A percentile compares a stretch with the other conserved stretches of the same genome.
These are phyloP conservation scores for Spergularia azorica DNA, from an alignment of 179 eudicot species.

Conservation along the genomic window DNA sequence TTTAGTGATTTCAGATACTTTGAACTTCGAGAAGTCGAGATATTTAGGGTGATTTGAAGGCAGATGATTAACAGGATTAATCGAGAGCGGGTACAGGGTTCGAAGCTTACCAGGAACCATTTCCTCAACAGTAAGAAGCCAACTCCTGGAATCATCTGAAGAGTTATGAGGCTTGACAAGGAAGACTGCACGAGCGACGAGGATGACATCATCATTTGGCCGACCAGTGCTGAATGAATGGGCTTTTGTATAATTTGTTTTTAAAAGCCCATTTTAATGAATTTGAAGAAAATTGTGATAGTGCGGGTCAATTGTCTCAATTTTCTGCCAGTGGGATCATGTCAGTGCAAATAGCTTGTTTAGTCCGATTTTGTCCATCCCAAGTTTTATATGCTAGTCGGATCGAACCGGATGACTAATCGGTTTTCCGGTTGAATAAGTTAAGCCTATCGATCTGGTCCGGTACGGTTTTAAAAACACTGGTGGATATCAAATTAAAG, in stretches of 20 bases:
- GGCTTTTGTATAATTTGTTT: not conserved
- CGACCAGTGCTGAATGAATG: not conserved
- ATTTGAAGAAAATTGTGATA: too few relatives aligned
- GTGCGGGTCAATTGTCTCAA: too few relatives aligned
- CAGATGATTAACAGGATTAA: not conserved
- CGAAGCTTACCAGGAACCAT: constrained; percentile 20
- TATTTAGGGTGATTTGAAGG: constrained; percentile 18
- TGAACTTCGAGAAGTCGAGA: constrained; percentile 13
- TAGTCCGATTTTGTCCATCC: too few relatives aligned
- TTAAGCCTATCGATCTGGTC: too few relatives aligned
- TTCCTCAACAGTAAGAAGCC: constrained; percentile 30
- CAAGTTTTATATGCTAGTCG: too few relatives aligned
- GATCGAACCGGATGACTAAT: too few relatives aligned
- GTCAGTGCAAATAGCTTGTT: too few relatives aligned
- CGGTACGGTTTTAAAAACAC: too few relatives aligned
- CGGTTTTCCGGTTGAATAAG: too few relatives aligned
- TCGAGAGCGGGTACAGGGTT: constrained; percentile 19
- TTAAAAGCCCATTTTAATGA: too few relatives aligned
- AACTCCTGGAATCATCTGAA: not conserved
- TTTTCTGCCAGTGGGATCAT: too few relatives aligned
- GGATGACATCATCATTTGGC: constrained; percentile 1
- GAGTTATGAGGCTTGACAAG: not conserved
- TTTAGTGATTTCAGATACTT: constrained; percentile 2
- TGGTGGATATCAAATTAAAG: too few relatives aligned
- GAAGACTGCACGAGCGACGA: constrained; percentile 18